Evolutionary conservation across 176 grass and related monocot species (phyloP).

Genomic region (Carex cristatella): DNA sequence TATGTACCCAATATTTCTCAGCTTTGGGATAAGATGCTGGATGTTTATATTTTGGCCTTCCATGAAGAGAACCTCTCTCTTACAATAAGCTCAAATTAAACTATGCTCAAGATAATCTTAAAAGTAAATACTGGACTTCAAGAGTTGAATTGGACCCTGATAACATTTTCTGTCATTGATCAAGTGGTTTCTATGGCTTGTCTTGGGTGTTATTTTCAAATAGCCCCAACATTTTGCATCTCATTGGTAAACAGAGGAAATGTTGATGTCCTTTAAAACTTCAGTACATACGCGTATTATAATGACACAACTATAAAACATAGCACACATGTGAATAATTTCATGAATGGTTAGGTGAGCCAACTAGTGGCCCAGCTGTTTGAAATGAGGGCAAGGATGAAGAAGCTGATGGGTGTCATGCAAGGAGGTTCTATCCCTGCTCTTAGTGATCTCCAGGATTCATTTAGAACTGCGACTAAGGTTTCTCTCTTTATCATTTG

Average conservation of each 20-base stretch:
- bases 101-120: not conserved
- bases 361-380: constrained; percentile 87
- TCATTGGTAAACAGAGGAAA: not conserved
- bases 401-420: constrained; percentile 93
- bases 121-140: not conserved
- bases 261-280: not conserved
- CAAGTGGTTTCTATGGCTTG: not conserved
- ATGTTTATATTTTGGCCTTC: not conserved
- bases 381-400: constrained; percentile 81
- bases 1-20: not conserved
- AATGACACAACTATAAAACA: not conserved
- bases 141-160: not conserved
- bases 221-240: not conserved
- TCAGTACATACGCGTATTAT: not conserved
- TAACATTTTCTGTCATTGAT: not conserved
- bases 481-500: constrained; percentile 14
- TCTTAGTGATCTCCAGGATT: constrained; percentile 66
- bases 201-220: not conserved
- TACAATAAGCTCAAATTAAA: not conserved
- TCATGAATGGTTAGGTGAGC: constrained; percentile 51
- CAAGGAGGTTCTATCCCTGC: constrained; percentile 63
- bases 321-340: not conserved
- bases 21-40: not conserved
- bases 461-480: constrained; percentile 69
- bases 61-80: not conserved